A percentile compares a stretch with the other conserved stretches of the same genome.
Conservation (phyloP, 306 rosid species). For the Acacia crassicarpa region DNA sequence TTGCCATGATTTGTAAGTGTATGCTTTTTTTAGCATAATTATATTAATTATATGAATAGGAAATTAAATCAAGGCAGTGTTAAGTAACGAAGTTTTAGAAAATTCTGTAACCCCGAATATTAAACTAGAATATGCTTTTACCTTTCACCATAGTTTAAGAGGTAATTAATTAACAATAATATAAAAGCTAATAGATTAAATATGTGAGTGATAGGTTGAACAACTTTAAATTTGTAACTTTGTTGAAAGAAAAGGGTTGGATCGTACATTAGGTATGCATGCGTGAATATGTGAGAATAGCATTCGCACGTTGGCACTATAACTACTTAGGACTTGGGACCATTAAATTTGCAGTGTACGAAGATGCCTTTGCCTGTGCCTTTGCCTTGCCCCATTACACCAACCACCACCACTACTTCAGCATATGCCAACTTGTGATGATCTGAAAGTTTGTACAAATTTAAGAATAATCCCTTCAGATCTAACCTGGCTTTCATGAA, state of each 20-base stretch:
- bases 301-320: conserved; percentile 22
- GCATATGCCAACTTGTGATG: conserved; percentile 43
- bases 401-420: conserved; percentile 50
- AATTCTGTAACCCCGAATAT: not conserved
- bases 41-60: not conserved
- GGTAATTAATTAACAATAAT: not conserved
- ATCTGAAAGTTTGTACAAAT: not conserved
- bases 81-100: not conserved
- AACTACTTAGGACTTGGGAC: conserved; percentile 42
- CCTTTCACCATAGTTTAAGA: conserved; percentile 15
- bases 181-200: not conserved
- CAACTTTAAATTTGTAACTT: conserved; percentile 24
- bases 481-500: not conserved
- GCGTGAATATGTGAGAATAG: conserved; percentile 36
- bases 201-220: not conserved
- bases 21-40: conserved; percentile 12
- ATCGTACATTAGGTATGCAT: conserved; percentile 40
- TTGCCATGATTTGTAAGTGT: not conserved
- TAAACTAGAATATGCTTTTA: conserved; percentile 15
- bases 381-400: conserved; percentile 21
- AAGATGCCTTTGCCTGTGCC: conserved; percentile 33
- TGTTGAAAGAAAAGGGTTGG: conserved; percentile 20
- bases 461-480: not conserved
- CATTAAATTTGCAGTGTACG: conserved; percentile 45
- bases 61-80: conserved; percentile 1